Evolutionary conservation across 148 eudicot species (phyloP).

Genomic region (Oxyria digyna): DNA sequence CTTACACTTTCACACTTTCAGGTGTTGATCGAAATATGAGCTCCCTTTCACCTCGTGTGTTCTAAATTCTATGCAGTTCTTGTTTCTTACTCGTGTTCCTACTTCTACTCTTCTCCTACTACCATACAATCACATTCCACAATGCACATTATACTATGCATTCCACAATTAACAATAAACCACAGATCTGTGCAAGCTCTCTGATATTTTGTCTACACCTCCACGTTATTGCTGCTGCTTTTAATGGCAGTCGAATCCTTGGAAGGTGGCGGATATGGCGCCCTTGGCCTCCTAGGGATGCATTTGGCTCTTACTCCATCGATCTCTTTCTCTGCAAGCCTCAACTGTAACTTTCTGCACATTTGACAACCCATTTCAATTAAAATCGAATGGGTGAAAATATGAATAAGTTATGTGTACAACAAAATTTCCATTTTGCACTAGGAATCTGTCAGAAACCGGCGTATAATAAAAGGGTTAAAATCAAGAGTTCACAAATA

Average conservation of each 20-base stretch:
- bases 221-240: not conserved
- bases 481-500: not conserved
- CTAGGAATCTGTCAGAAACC: slow-evolving; percentile 1
- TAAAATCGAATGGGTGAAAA: not conserved
- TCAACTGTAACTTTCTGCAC: slow-evolving; percentile 23
- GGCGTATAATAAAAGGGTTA: not conserved
- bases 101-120: not conserved
- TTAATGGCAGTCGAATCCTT: slow-evolving; percentile 4
- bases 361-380: not conserved
- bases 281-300: slow-evolving; percentile 26
- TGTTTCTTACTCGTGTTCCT: not conserved
- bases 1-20: slow-evolving; percentile 2
- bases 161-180: not conserved
- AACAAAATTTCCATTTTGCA: not conserved
- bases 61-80: slow-evolving; percentile 7
- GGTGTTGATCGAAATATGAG: not conserved
- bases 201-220: not conserved
- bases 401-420: not conserved
- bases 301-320: slow-evolving; percentile 22
- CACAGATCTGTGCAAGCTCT: too few species aligned
- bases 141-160: not conserved
- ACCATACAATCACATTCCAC: slow-evolving; percentile 6
- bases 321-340: slow-evolving; percentile 17
- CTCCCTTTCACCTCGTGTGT: not conserved
- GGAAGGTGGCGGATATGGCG: not conserved